Evolutionary conservation across 148 eudicot species (phyloP), one percentile per base, ranked within the genome.

Genomic region (Talinum fruticosum): DNA sequence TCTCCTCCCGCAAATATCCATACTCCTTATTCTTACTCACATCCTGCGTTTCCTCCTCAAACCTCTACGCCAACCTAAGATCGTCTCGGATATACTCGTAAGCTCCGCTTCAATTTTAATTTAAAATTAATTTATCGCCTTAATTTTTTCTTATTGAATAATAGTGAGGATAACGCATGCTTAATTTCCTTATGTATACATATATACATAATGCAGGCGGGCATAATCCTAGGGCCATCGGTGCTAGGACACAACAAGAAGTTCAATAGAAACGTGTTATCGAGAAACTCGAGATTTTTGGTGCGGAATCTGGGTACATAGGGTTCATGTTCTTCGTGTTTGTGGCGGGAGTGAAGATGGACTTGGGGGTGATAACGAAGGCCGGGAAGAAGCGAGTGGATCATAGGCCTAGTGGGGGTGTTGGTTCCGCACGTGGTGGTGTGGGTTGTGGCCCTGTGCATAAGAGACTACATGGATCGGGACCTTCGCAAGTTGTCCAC

Each of bases 301-400:
- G 65, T 84, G 30, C 83, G 81, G 26, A 93, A 90, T 71, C 1
- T 96, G 0, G 99, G 93, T 0, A 24, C 88, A 0, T 96, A 2
- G 99, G 97, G 7, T 91, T 93, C 79, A 79, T 89, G 87, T 91
- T 85, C 73, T 96, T 88, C 85, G 83, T 93, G 4, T 96, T 96
- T 84, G 23, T 96, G 18, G 74, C 89, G 0, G 99, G 93, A 0
- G 94, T 93, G 33, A 93, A 90, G 74, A 93, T 86, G 90, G 99
- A 96, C 77, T 35, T 96, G 7, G 37, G 33, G 0, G 82, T 76
- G 4, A n/a, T 89, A 0, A 35, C 10, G 12, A 91, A 79, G 76
- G 82, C 90, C 0, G 82, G 86, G 0, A 96, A 70, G 72, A 96
- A 89, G 45, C 93, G n/a, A 89, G 6, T 85, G 87, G 87, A 77